Percentiles rank a stretch among this genome's conserved stretches.
Conservation (phyloP, 495 filamentous ascomycete species). For the Aspergillus olivimuriae region DNA sequence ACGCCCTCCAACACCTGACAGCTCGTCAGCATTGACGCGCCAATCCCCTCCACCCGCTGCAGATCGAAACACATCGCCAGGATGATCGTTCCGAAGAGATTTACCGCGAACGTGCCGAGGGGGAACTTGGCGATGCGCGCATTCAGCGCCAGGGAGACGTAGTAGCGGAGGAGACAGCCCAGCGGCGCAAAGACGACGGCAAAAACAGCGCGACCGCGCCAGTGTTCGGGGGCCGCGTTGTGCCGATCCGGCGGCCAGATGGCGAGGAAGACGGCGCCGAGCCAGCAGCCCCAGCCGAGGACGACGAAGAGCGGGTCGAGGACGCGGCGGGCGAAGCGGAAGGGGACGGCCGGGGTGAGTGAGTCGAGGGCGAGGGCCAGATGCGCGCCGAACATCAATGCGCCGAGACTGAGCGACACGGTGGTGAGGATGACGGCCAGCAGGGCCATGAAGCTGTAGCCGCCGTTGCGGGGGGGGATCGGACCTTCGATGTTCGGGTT, state of each 20-base stretch:
- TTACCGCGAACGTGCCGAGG: slow-evolving; percentile 82
- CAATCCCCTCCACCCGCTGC: slow-evolving; percentile 47
- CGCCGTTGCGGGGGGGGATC: slow-evolving; percentile 52
- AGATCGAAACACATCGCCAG: slow-evolving; percentile 66
- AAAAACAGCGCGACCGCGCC: slow-evolving; percentile 71
- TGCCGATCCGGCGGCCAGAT: slow-evolving; percentile 65
- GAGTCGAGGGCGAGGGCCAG: slow-evolving; percentile 58
- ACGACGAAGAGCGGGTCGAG: slow-evolving; percentile 58
- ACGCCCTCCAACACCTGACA: slow-evolving; percentile 82
- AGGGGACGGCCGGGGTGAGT: slow-evolving; percentile 53
- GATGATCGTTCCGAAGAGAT: slow-evolving; percentile 66
- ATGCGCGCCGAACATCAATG: slow-evolving; percentile 69
- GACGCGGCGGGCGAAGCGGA: slow-evolving; percentile 46
- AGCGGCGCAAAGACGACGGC: slow-evolving; percentile 80
- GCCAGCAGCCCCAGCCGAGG: slow-evolving; percentile 67
- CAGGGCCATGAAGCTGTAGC: slow-evolving; percentile 77
- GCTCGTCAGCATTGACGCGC: slow-evolving; percentile 35
- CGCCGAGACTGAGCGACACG: slow-evolving; percentile 60
- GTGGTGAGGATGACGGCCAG: slow-evolving; percentile 64
- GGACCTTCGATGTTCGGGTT: slow-evolving; percentile 28
- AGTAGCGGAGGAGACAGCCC: slow-evolving; percentile 69
- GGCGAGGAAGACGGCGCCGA: slow-evolving; percentile 68
- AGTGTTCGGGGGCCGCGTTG: slow-evolving; percentile 30
- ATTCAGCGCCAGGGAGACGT: slow-evolving; percentile 18
- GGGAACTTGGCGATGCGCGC: slow-evolving; percentile 57